Base-by-base conservation (phyloP, 495 filamentous ascomycete genomes). In the Penicillium lividum region DNA sequence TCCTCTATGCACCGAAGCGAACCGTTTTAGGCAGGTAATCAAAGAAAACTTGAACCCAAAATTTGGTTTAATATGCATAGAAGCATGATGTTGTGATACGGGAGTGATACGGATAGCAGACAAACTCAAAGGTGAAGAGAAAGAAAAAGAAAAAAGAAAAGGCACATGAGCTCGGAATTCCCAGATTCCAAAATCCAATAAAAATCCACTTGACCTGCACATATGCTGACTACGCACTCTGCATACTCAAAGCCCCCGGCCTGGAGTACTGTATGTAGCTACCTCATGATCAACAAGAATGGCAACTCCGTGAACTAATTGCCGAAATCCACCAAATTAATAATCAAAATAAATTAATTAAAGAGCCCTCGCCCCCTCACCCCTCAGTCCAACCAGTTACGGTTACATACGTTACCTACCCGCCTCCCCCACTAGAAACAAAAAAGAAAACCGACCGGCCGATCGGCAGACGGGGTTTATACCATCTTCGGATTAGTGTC, bases 401-500 rank as follows among this genome's bases (percentile, higher is more conserved):
- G 10, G 22, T 22, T 22, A 22, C 22, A 22, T 22, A 22, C 22
- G 22, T 22, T 22, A 22, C 22, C 22, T 18, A 43, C 18, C 43
- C 18, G 16, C 16, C 42, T 18, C 22, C 43, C 43, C 43, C 43
- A 18, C 43, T 46, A 22, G 18, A 46, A 25, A 27, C 10, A 27
- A 34, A 52, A 52, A 27, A 31, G 16, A 7, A 50, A 36, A 31
- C 15, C 13, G 15, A 9, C 15, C 33, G 34, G 34, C 34, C 51
- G 61, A 66, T 64, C 58, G 55, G 46, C 44, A 47, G 25, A 47
- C 53, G 53, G 53, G 53, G 53, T 30, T 55, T 55, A 55, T 55
- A 9, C 53, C 53, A 6, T 11, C 0, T 33, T 16, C 44, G 51
- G 50, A 28, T 5, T 59, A 54, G 50, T 15, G 18, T 5, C 13